phyloP scores from a whole-genome alignment of 495 filamentous ascomycete species.

The Amphirosellinia nigrospora region DNA sequence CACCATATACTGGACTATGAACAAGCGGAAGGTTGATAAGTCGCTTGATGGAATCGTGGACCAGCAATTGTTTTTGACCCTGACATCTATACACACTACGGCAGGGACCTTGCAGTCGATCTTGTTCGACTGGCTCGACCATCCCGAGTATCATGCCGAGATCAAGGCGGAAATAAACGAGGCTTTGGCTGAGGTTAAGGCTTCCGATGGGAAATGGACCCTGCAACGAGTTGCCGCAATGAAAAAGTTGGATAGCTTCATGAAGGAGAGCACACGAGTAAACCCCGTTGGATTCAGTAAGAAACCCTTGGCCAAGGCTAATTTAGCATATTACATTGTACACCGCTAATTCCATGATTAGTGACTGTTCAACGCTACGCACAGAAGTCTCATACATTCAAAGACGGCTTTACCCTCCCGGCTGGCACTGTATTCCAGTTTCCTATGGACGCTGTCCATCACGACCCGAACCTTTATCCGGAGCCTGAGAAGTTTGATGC shows the following conservation, averaged over 20 bases:
- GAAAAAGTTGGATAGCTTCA: constrained; percentile 18
- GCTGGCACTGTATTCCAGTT: not conserved
- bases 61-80: constrained; percentile 1
- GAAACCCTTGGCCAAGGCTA: not conserved
- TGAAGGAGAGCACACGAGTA: constrained; percentile 16
- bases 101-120: constrained; percentile 11
- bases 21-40: constrained; percentile 1
- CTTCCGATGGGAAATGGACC: constrained; percentile 11
- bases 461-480: not conserved
- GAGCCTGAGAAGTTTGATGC: constrained; percentile 20
- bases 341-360: not conserved
- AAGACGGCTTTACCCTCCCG: not conserved
- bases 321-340: not conserved
- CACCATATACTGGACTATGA: constrained; percentile 7
- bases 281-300: constrained; percentile 28
- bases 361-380: not conserved
- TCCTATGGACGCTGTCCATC: not conserved
- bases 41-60: constrained; percentile 8
- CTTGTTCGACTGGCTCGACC: constrained; percentile 18
- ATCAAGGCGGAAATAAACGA: constrained; percentile 13
- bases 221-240: constrained; percentile 7
- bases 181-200: constrained; percentile 8
- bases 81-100: constrained; percentile 15
- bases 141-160: constrained; percentile 8
- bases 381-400: not conserved